Percentiles rank a stretch among this genome's conserved stretches.
These are phyloP conservation scores for Hanseniaspora pseudoguilliermondii DNA, from an alignment of 805 yeast species.

Conservation along the genomic window DNA sequence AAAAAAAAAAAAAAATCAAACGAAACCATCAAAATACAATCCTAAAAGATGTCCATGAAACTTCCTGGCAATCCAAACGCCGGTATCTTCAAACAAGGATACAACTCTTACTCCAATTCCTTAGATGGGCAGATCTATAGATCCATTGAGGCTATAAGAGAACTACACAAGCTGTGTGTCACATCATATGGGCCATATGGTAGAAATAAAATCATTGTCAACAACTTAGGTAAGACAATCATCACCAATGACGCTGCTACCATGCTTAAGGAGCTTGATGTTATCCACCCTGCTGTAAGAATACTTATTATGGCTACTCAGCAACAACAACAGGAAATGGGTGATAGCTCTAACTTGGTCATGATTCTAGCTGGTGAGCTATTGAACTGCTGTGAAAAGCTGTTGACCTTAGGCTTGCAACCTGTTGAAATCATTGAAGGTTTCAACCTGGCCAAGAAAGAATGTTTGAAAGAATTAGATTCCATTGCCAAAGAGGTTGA, in stretches of 20 bases:
- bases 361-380: slow-evolving; percentile 87
- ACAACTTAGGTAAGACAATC: slow-evolving; percentile 71
- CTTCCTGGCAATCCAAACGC: slow-evolving; percentile 87
- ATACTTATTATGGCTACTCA: slow-evolving; percentile 90
- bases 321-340: slow-evolving; percentile 95
- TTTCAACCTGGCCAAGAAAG: slow-evolving; percentile 72
- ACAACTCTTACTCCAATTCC: slow-evolving; percentile 69
- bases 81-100: slow-evolving; percentile 91
- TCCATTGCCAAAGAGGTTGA: slow-evolving; percentile 48
- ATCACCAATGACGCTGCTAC: slow-evolving; percentile 98
- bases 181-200: slow-evolving; percentile 98
- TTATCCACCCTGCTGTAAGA: slow-evolving; percentile 95
- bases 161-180: slow-evolving; percentile 78
- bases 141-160: slow-evolving; percentile 89
- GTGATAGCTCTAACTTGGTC: slow-evolving; percentile 89
- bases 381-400: slow-evolving; percentile 71
- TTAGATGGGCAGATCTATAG: slow-evolving; percentile 83
- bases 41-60: slow-evolving; percentile 59
- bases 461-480: slow-evolving; percentile 56
- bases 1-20: background rate
- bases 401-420: slow-evolving; percentile 71
- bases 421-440: slow-evolving; percentile 92
- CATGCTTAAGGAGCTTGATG: slow-evolving; percentile 81
- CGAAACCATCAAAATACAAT: background rate
- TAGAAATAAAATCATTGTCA: slow-evolving; percentile 87